These are phyloP conservation scores for Hypoxylon sp. DNA, from an alignment of 2,329 filamentous ascomycete genomes.

Conservation along the genomic window DNA sequence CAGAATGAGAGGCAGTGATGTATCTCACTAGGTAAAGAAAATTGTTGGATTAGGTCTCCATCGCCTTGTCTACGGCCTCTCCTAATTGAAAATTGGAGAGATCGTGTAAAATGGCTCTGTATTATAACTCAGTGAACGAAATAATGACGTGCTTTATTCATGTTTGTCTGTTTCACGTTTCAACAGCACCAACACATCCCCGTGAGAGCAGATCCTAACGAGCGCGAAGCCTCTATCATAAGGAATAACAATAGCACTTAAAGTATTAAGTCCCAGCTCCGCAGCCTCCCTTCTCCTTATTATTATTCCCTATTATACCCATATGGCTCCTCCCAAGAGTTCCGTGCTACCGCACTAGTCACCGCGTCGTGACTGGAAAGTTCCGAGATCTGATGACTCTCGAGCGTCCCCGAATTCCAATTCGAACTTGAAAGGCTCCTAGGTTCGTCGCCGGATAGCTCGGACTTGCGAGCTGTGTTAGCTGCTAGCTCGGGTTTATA, in stretches of 20 bases:
- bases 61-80: neutral
- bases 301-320: neutral
- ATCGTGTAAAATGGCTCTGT: neutral
- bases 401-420: conserved; percentile 30
- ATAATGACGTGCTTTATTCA: neutral
- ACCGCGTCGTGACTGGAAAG: conserved; percentile 22
- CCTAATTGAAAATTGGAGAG: neutral
- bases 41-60: neutral
- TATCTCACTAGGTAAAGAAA: neutral
- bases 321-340: conserved; percentile 1
- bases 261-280: neutral
- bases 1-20: conserved; percentile 58
- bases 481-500: conserved; percentile 46
- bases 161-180: neutral
- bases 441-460: conserved; percentile 39
- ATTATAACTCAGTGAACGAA: neutral
- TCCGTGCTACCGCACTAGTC: conserved; percentile 11
- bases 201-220: neutral
- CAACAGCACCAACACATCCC: neutral
- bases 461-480: conserved; percentile 40
- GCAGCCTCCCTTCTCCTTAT: neutral
- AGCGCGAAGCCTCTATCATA: neutral
- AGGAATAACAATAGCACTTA: neutral
- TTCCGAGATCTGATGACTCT: conserved; percentile 20
- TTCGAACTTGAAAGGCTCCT: conserved; percentile 16